Conservation (phyloP, 1,284 basidiomycete species). For the Schizophyllum amplum region DNA sequence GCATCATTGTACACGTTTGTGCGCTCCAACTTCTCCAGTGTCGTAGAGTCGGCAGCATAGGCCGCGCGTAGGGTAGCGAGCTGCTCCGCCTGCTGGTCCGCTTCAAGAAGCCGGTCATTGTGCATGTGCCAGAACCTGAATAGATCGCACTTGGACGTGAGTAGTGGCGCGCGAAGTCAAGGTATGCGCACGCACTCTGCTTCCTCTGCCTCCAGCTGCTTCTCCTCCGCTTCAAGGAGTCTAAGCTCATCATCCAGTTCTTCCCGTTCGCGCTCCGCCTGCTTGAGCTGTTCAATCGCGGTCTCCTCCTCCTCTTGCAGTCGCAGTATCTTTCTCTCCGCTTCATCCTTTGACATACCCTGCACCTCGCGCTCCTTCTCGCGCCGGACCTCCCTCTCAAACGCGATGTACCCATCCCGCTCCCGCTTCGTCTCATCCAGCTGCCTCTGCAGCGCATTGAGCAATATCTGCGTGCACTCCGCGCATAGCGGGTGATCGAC, state of each 20-base stretch:
- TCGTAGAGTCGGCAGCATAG: slow-evolving; percentile 66
- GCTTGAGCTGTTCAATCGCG: slow-evolving; percentile 66
- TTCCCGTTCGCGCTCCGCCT: slow-evolving; percentile 67
- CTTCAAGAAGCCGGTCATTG: slow-evolving; percentile 60
- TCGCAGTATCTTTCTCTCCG: slow-evolving; percentile 62
- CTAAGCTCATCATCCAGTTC: slow-evolving; percentile 69
- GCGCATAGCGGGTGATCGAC: slow-evolving; percentile 94
- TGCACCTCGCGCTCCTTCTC: slow-evolving; percentile 63
- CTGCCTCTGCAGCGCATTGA: slow-evolving; percentile 71
- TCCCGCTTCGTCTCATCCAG: slow-evolving; percentile 89
- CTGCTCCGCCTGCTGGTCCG: slow-evolving; percentile 60
- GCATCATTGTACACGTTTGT: slow-evolving; percentile 99
- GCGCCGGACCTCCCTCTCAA: slow-evolving; percentile 79
- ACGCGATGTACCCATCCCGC: slow-evolving; percentile 86
- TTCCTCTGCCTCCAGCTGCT: slow-evolving; percentile 67
- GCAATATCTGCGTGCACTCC: slow-evolving; percentile 84
- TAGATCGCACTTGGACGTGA: slow-evolving; percentile 1
- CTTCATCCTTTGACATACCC: slow-evolving; percentile 50
- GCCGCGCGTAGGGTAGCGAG: slow-evolving; percentile 68
- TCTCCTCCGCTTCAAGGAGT: slow-evolving; percentile 69
- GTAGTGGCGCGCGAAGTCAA: no score
- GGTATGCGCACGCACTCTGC: slow-evolving; percentile 61
- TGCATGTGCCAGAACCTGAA: slow-evolving; percentile 78
- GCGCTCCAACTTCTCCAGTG: slow-evolving; percentile 79
- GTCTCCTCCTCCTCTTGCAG: slow-evolving; percentile 68